Percentiles rank a stretch among this genome's conserved stretches.
These are phyloP conservation scores for Tetrahymena borealis DNA, from an alignment of 73 alveolate species.

Conservation along the genomic window DNA sequence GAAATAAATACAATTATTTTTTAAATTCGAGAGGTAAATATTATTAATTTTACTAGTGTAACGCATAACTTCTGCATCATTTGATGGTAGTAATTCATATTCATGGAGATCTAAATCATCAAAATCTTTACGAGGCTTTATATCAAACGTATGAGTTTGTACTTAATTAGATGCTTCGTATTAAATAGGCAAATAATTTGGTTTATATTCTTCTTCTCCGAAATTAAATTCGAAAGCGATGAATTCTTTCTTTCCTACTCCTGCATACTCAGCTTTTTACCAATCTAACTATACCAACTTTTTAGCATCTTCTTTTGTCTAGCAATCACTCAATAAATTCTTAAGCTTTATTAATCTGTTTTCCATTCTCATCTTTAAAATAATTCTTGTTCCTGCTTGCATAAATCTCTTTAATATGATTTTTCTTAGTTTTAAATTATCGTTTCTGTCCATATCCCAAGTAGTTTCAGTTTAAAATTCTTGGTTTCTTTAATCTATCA, in stretches of 20 bases:
- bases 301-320: constrained; percentile 27
- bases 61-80: neutral
- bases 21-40: too few relatives aligned
- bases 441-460: constrained; percentile 43
- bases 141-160: neutral
- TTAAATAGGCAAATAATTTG: neutral
- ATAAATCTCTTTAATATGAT: constrained; percentile 29
- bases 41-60: neutral
- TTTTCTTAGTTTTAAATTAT: constrained; percentile 20
- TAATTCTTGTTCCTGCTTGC: constrained; percentile 27
- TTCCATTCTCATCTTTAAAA: constrained; percentile 28
- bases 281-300: constrained; percentile 27
- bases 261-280: constrained; percentile 42
- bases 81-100: neutral
- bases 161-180: neutral
- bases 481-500: constrained; percentile 9
- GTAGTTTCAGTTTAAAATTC: neutral
- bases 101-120: neutral
- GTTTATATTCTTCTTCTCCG: neutral
- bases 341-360: constrained; percentile 26
- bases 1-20: neutral
- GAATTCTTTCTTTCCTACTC: constrained; percentile 39
- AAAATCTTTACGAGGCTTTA: neutral
- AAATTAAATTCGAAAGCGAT: neutral
- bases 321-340: constrained; percentile 9